Base-by-base conservation (phyloP, 768 basidiomycete genomes). In the Hypholoma fasciculare region DNA sequence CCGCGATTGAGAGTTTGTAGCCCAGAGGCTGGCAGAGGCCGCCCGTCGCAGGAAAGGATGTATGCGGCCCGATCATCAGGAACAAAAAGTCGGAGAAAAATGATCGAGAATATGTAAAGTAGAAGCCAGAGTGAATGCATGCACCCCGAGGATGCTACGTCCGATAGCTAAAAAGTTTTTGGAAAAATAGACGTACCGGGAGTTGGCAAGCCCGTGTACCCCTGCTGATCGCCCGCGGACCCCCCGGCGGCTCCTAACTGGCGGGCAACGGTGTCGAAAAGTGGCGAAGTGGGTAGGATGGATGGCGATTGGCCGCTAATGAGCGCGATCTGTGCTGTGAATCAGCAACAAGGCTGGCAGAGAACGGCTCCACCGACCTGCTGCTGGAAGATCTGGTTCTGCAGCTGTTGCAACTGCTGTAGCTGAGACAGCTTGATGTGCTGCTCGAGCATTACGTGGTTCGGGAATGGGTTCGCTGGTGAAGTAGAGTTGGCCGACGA, bases 341-440 rank as follows among this genome's bases (percentile, higher is more conserved):
- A 36, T 59, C 62, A 53, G 51, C 59, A 66, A 46, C 30, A 46
- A 52, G 20, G 43, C 17, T 37, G 50, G 58, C 34, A 52, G 44
- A 36, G 27, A 49, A 38, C 23, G 43, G 19, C 61, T 42, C 53
- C 51, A 68, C 83, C 60, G 56, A 89, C 93, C 86, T 94, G 93
- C 68, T 94, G 92, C 66, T 94, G 92, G 58, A 94, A 90, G 59
- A 93, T 90, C 77, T 92, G 89, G 57, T 87, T 87, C 67, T 95
- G 90, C 12, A 88, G 76, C 69, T 90, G 86, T 67, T 89, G 89
- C 8, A 90, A 76, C 69, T 89, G 86, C 60, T 89, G 92, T 3
- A 94, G 76, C 69, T 90, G 89, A 1, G 82, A 82, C 46, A 93
- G 78, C 69, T 88, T 89, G 74, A 90, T 83, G 69, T 92, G 90